Base-by-base conservation (phyloP, 495 filamentous ascomycete species). In the Aspergillus homomorphus region DNA sequence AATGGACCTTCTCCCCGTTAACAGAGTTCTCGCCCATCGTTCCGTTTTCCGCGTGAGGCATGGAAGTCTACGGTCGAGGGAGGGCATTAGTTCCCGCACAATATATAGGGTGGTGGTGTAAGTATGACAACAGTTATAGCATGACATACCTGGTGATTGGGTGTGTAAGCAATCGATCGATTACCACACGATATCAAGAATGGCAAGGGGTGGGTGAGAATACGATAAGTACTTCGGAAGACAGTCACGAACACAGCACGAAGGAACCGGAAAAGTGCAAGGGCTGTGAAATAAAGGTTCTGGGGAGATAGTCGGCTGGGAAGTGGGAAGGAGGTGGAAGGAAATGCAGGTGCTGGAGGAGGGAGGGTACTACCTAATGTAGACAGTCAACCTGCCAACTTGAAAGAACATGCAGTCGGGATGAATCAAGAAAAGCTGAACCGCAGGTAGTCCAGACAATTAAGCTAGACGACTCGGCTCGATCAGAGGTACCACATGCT, bases 1-100 rank as follows among this genome's bases (percentile, higher is more conserved):
- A 89, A 61, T 82, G 78, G 38, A 79, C 74, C 66, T 79, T 75
- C 56, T 87, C 85, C 75, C 88, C 88, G 80, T 91, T 91, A 55
- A 89, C 82, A 20, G 69, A 44, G 16, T 72, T 71, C 69, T 78
- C 67, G 53, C 69, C 70, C 77, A 80, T 80, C 28, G 54, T 69
- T 58, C 70, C 71, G 53, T 66, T 64, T 45, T 77, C 62, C 49
- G 76, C 73, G 74, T 78, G 77, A 58, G 77, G 77, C 76, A 80
- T 80, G 48, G 51, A 60, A 55, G 58, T 60, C 23, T 61, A 58
- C 33, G 50, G 33, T 30, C 9, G 20, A 3, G 50, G 26, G 26
- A 50, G 15, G 24, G 45, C 14, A 53, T 41, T 53, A 46, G 19
- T 23, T 28, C 43, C 12, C 50, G 20, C 44, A 45, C 55, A 26